Percentiles rank a stretch among this genome's conserved stretches.
Evolutionary conservation across 73 alveolate genomes (phyloP).

Genomic region (Loxodes magnus): DNA sequence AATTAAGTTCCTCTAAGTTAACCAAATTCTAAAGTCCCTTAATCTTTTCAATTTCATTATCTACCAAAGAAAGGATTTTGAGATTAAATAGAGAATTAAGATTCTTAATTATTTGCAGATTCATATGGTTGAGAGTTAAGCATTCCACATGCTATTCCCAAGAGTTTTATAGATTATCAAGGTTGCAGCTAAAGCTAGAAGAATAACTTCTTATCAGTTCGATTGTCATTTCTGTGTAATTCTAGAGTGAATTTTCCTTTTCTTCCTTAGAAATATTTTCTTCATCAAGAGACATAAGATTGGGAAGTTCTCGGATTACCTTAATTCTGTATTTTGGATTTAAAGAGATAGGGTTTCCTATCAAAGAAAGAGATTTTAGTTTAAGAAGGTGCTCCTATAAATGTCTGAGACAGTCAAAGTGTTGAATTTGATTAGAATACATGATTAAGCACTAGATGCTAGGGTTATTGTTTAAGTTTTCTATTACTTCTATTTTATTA

Average conservation of each 20-base stretch:
- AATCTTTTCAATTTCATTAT: conserved; percentile 60
- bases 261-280: conserved; percentile 6
- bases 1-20: conserved; percentile 57
- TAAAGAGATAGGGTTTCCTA: conserved; percentile 60
- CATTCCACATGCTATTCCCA: conserved; percentile 48
- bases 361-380: conserved; percentile 28
- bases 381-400: conserved; percentile 53
- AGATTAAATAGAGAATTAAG: conserved; percentile 49
- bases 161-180: neutral
- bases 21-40: conserved; percentile 51
- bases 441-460: conserved; percentile 68
- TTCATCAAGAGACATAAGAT: conserved; percentile 36
- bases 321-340: conserved; percentile 28
- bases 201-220: conserved; percentile 11
- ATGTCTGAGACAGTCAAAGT: conserved; percentile 54
- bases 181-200: neutral
- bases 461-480: conserved; percentile 55
- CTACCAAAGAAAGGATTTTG: conserved; percentile 70
- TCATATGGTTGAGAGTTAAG: conserved; percentile 39
- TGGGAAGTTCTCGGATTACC: conserved; percentile 24
- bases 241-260: neutral
- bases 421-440: conserved; percentile 74
- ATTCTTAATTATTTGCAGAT: conserved; percentile 52
- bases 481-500: conserved; percentile 70
- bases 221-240: conserved; percentile 4